Evolutionary conservation across 2,329 filamentous ascomycete genomes (phyloP).

Genomic region (Paraphoma sp.): DNA sequence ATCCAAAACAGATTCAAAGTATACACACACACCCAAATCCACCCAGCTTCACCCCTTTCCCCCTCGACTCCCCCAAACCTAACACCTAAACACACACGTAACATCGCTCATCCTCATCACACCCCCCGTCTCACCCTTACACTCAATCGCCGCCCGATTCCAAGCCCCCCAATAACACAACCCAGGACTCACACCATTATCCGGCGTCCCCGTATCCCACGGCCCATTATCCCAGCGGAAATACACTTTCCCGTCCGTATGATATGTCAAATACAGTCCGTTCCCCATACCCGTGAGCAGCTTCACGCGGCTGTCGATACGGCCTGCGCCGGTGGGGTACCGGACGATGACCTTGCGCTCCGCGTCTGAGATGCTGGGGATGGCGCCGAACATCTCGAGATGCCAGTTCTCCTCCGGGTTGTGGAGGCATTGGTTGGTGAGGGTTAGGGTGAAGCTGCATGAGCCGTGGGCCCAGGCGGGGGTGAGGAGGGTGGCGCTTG

Average conservation of each 20-base stretch:
- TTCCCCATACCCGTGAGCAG: background rate
- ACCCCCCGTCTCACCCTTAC: background rate
- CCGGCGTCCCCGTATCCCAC: background rate
- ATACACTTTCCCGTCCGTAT: background rate
- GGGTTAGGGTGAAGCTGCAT: background rate
- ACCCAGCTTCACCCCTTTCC: too few relatives aligned
- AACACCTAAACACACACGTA: constrained; percentile 1
- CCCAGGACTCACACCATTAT: background rate
- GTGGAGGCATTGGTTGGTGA: background rate
- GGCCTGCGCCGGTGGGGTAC: background rate
- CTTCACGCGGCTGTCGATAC: background rate
- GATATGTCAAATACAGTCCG: background rate
- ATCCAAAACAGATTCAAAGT: too few relatives aligned
- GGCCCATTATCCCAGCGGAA: background rate
- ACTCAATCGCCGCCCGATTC: background rate
- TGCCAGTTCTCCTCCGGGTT: background rate
- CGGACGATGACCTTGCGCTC: background rate
- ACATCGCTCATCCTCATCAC: background rate
- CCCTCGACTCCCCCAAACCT: background rate
- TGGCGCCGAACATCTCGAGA: background rate
- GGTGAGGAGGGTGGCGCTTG: background rate
- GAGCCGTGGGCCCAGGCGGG: background rate
- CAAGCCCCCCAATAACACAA: background rate
- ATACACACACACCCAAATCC: too few relatives aligned
- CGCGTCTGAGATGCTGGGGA: background rate